Evolutionary conservation across 805 yeast genomes (phyloP).

Genomic region (Saccharomycopsis fodiens): DNA sequence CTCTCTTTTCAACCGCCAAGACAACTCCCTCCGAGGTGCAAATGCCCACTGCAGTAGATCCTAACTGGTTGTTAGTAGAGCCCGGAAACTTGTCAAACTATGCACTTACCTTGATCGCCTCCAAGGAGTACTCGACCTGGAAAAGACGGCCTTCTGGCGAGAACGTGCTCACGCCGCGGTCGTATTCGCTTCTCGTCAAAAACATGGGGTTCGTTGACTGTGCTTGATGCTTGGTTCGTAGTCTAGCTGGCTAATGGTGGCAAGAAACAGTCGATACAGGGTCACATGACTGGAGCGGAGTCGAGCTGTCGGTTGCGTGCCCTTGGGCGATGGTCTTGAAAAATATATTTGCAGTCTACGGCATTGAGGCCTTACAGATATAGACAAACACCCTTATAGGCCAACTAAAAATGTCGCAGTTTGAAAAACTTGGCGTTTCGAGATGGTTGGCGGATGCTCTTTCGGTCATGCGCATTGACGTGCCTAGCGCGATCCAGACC

Average conservation of each 20-base stretch:
- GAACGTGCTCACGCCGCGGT: slow-evolving; percentile 96
- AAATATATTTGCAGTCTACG: not conserved
- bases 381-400: not conserved
- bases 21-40: slow-evolving; percentile 93
- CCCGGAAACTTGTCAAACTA: not conserved
- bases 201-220: slow-evolving; percentile 73
- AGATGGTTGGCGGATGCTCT: slow-evolving; percentile 83
- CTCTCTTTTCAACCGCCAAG: slow-evolving; percentile 94
- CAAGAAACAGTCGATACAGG: too few species aligned
- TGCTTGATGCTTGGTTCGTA: too few species aligned
- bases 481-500: slow-evolving; percentile 81
- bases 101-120: slow-evolving; percentile 77
- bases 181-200: slow-evolving; percentile 98
- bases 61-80: slow-evolving; percentile 35
- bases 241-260: slow-evolving; percentile 1
- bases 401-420: slow-evolving; percentile 25
- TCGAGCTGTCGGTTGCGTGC: not conserved
- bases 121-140: slow-evolving; percentile 96
- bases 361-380: not conserved
- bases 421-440: slow-evolving; percentile 65
- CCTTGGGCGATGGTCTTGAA: not conserved
- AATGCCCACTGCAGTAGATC: slow-evolving; percentile 98
- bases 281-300: too few species aligned
- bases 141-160: slow-evolving; percentile 98
- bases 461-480: slow-evolving; percentile 67